Conservation (phyloP, 768 basidiomycete species). For the Pisolithus tinctorius region DNA sequence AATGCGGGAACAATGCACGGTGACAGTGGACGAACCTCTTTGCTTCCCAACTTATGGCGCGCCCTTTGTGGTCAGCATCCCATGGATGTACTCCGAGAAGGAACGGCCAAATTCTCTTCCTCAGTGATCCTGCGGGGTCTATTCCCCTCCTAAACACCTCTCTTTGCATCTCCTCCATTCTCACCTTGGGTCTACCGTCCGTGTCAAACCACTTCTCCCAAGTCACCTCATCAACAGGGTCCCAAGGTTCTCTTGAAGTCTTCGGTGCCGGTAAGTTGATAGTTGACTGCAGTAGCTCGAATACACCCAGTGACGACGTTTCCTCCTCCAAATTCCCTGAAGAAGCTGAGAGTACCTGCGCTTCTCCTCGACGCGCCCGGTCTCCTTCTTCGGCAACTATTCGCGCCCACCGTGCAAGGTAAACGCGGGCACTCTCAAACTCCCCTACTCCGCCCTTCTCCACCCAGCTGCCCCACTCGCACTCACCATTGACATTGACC, state of each 20-base stretch:
- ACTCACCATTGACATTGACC: constrained; percentile 84
- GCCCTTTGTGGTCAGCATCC: constrained; percentile 59
- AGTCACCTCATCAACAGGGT: constrained; percentile 65
- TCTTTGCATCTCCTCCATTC: constrained; percentile 61
- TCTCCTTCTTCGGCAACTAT: constrained; percentile 98
- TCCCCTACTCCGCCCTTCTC: constrained; percentile 91
- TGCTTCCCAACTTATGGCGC: constrained; percentile 52
- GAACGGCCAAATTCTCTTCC: constrained; percentile 87
- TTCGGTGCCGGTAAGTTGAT: constrained; percentile 78
- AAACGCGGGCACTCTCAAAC: constrained; percentile 93
- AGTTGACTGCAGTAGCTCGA: constrained; percentile 76
- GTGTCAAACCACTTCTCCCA: constrained; percentile 78
- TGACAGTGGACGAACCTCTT: constrained; percentile 45
- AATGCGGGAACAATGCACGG: constrained; percentile 1
- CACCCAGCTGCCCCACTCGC: constrained; percentile 91
- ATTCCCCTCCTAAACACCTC: constrained; percentile 79
- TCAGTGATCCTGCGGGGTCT: constrained; percentile 40
- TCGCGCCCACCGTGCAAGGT: constrained; percentile 94
- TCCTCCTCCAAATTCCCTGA: constrained; percentile 49
- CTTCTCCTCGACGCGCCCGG: constrained; percentile 74
- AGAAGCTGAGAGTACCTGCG: constrained; percentile 52
- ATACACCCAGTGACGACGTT: constrained; percentile 74
- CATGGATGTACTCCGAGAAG: constrained; percentile 80
- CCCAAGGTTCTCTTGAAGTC: constrained; percentile 70
- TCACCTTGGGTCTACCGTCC: constrained; percentile 61